A percentile compares a stretch with the other conserved stretches of the same genome.
phyloP scores from a whole-genome alignment of 257 asterid species.

The Fraxinus excelsior region DNA sequence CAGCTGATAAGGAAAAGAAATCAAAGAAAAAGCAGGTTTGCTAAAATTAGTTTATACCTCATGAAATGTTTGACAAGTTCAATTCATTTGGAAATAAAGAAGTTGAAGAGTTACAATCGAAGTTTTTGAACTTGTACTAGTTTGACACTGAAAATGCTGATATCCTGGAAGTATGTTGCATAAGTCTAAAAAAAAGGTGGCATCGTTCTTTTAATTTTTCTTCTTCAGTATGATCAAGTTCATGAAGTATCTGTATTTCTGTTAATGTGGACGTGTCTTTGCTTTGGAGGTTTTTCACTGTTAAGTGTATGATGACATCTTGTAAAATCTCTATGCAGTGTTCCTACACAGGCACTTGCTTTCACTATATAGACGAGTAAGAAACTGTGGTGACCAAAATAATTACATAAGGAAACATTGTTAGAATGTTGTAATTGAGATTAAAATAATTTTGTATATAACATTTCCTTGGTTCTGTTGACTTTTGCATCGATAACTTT shows the following conservation, averaged over 20 bases:
- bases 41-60: neutral
- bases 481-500: neutral
- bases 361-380: neutral
- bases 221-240: neutral
- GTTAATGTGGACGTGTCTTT: neutral
- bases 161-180: neutral
- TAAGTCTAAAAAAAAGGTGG: neutral
- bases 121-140: neutral
- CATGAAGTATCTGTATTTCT: neutral
- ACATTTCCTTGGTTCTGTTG: neutral
- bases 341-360: neutral
- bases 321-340: neutral
- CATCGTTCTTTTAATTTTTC: neutral
- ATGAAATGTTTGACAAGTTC: neutral
- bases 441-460: neutral
- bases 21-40: conserved; percentile 66
- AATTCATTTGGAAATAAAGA: neutral
- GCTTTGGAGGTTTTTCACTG: neutral
- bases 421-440: neutral
- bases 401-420: neutral
- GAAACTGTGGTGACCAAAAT: neutral
- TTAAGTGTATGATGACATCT: neutral
- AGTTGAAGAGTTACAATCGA: neutral
- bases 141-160: neutral
- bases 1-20: conserved; percentile 72